phyloP scores from a whole-genome alignment of 345 rosid genomes.

The Turnera subulata region DNA sequence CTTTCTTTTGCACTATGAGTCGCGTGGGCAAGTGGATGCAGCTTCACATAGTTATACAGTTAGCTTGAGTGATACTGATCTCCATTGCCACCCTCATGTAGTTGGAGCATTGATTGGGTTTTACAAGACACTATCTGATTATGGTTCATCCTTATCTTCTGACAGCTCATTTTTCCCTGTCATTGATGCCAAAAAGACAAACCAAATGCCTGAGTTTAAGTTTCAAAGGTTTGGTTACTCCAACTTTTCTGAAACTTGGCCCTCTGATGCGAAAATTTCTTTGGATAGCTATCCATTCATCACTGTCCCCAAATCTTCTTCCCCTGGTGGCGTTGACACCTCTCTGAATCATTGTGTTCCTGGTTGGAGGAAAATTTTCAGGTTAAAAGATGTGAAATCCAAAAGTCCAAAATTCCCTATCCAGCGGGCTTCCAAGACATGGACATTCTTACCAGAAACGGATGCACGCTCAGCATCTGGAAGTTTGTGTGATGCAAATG shows the following conservation, averaged over 20 bases:
- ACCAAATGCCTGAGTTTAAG: slow-evolving; percentile 35
- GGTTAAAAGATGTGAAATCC: slow-evolving; percentile 33
- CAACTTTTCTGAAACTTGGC: slow-evolving; percentile 52
- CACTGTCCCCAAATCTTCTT: slow-evolving; percentile 44
- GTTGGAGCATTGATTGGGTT: slow-evolving; percentile 50
- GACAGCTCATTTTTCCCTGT: slow-evolving; percentile 19
- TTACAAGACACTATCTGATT: slow-evolving; percentile 42
- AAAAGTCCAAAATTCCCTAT: slow-evolving; percentile 31
- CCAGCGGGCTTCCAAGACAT: slow-evolving; percentile 23
- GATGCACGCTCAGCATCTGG: slow-evolving; percentile 24
- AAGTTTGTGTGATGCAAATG: slow-evolving; percentile 26
- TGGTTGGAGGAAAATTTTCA: slow-evolving; percentile 57
- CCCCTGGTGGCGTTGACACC: slow-evolving; percentile 48
- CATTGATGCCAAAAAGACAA: slow-evolving; percentile 25
- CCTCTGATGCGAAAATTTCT: slow-evolving; percentile 51
- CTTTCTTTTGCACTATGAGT: slow-evolving; percentile 54
- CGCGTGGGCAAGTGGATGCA: slow-evolving; percentile 27
- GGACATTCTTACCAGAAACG: slow-evolving; percentile 17
- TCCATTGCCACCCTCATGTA: slow-evolving; percentile 76
- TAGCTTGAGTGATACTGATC: slow-evolving; percentile 57
- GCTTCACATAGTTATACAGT: slow-evolving; percentile 36
- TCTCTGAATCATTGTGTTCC: slow-evolving; percentile 41
- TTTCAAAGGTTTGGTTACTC: slow-evolving; percentile 69
- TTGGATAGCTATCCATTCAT: slow-evolving; percentile 66
- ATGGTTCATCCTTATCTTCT: slow-evolving; percentile 25